A percentile compares a stretch with the other conserved stretches of the same genome.
phyloP scores from a whole-genome alignment of 2,329 filamentous ascomycete genomes.

The Cordyceps farinosa region DNA sequence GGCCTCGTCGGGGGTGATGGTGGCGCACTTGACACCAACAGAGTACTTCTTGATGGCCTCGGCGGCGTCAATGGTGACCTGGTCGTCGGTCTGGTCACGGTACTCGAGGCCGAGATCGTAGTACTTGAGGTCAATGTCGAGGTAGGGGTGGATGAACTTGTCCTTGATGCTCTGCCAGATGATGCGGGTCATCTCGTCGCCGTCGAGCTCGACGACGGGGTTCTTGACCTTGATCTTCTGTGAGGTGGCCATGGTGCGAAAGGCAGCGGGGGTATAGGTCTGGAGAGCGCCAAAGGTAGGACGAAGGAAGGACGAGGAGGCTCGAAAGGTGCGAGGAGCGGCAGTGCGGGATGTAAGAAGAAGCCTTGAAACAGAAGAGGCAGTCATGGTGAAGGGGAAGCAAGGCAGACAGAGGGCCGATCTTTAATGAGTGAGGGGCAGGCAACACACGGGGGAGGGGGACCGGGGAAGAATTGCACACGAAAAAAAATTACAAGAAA shows the following conservation, averaged over 20 bases:
- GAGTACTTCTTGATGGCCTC: conserved; percentile 99
- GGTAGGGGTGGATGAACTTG: conserved; percentile 94
- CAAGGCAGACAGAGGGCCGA: neutral
- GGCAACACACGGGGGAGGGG: neutral
- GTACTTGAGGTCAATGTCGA: conserved; percentile 98
- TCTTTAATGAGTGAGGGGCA: conserved; percentile 5
- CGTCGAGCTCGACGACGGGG: conserved; percentile 95
- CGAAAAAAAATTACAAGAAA: neutral
- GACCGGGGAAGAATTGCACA: neutral
- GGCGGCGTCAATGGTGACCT: conserved; percentile 92
- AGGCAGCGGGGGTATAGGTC: conserved; percentile 63
- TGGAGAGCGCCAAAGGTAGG: conserved; percentile 39
- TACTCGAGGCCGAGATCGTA: conserved; percentile 92
- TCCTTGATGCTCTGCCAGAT: conserved; percentile 99
- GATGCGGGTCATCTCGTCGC: conserved; percentile 94
- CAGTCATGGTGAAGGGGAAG: conserved; percentile 8
- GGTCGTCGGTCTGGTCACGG: conserved; percentile 92
- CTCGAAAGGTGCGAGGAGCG: conserved; percentile 29
- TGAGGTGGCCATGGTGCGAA: conserved; percentile 55
- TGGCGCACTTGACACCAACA: conserved; percentile 98
- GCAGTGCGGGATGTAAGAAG: conserved; percentile 11
- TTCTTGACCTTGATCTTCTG: conserved; percentile 99
- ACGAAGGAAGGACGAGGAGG: conserved; percentile 31
- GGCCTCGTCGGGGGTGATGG: conserved; percentile 96
- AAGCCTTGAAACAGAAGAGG: conserved; percentile 9